Conservation (phyloP, 2,329 filamentous ascomycete genomes). For the Penicillium freii region DNA sequence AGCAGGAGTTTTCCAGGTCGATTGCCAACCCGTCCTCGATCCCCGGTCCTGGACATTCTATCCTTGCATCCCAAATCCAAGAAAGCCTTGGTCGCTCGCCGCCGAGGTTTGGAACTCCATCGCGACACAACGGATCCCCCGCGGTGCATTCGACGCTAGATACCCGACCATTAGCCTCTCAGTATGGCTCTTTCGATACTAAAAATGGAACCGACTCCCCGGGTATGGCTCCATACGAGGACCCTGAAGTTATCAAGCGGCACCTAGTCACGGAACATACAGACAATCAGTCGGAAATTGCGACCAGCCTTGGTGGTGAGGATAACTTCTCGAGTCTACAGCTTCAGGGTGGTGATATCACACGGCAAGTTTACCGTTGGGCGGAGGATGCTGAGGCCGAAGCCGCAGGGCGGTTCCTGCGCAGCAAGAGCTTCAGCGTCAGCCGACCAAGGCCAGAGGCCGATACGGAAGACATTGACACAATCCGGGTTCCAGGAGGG, state of each 20-base stretch:
- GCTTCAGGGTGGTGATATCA: slow-evolving; percentile 92
- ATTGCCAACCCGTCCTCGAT: slow-evolving; percentile 58
- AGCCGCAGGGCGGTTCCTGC: slow-evolving; percentile 57
- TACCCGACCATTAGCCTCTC: slow-evolving; percentile 59
- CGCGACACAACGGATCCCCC: slow-evolving; percentile 59
- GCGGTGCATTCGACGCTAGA: slow-evolving; percentile 48
- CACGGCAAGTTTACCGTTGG: slow-evolving; percentile 93
- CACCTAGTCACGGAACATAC: slow-evolving; percentile 65
- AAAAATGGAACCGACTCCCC: slow-evolving; percentile 36
- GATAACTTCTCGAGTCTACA: slow-evolving; percentile 92
- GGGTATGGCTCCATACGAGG: slow-evolving; percentile 65
- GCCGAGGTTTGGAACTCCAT: slow-evolving; percentile 45
- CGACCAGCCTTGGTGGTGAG: slow-evolving; percentile 49
- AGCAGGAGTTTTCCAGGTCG: slow-evolving; percentile 61
- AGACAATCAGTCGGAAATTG: slow-evolving; percentile 34
- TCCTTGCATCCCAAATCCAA: slow-evolving; percentile 81
- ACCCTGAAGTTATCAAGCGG: slow-evolving; percentile 85
- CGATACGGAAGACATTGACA: slow-evolving; percentile 78
- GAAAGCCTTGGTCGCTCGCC: slow-evolving; percentile 62
- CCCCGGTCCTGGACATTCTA: slow-evolving; percentile 79
- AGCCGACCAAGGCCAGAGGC: slow-evolving; percentile 74
- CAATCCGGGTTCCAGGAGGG: slow-evolving; percentile 89
- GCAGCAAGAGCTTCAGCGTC: slow-evolving; percentile 85
- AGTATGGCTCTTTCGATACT: slow-evolving; percentile 83
- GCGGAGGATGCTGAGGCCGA: slow-evolving; percentile 80